phyloP scores from a whole-genome alignment of 2,329 filamentous ascomycete genomes.

The Exophiala sideris region DNA sequence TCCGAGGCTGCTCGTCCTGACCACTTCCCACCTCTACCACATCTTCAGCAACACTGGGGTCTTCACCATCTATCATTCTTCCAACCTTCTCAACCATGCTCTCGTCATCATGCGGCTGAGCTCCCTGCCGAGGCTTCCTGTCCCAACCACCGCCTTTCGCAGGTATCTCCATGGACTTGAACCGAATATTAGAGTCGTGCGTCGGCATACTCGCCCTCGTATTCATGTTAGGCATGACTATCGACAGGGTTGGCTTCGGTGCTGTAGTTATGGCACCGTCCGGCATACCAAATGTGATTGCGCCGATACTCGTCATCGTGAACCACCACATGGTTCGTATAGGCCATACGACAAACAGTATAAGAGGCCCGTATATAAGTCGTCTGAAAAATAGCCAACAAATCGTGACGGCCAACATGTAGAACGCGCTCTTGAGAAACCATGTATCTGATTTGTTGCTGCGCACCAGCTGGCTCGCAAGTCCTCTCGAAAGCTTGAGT shows the following conservation, averaged over 20 bases:
- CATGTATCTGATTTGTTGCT: slow-evolving; percentile 97
- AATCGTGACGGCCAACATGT: slow-evolving; percentile 72
- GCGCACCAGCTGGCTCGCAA: slow-evolving; percentile 74
- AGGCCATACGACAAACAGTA: slow-evolving; percentile 85
- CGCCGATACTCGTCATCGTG: slow-evolving; percentile 52
- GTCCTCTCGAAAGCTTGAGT: slow-evolving; percentile 67
- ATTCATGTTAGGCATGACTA: slow-evolving; percentile 14
- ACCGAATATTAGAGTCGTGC: slow-evolving; percentile 9
- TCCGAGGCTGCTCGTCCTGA: slow-evolving; percentile 41
- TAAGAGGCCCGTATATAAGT: slow-evolving; percentile 81
- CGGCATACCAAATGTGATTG: slow-evolving; percentile 10
- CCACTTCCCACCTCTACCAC: slow-evolving; percentile 35
- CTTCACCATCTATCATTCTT: slow-evolving; percentile 36
- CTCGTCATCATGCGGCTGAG: slow-evolving; percentile 29
- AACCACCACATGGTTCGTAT: slow-evolving; percentile 64
- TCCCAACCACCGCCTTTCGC: slow-evolving; percentile 45
- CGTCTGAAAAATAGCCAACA: slow-evolving; percentile 83
- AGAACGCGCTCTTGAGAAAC: slow-evolving; percentile 90
- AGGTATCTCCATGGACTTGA: slow-evolving; percentile 18
- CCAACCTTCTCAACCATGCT: slow-evolving; percentile 42
- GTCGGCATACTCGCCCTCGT: slow-evolving; percentile 15
- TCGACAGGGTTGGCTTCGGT: slow-evolving; percentile 15
- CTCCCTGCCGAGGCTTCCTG: slow-evolving; percentile 29
- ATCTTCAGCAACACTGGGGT: slow-evolving; percentile 34
- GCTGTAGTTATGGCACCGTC: slow-evolving; percentile 1